Base-by-base conservation (phyloP, 495 filamentous ascomycete species). In the Apiosordaria backusii region DNA sequence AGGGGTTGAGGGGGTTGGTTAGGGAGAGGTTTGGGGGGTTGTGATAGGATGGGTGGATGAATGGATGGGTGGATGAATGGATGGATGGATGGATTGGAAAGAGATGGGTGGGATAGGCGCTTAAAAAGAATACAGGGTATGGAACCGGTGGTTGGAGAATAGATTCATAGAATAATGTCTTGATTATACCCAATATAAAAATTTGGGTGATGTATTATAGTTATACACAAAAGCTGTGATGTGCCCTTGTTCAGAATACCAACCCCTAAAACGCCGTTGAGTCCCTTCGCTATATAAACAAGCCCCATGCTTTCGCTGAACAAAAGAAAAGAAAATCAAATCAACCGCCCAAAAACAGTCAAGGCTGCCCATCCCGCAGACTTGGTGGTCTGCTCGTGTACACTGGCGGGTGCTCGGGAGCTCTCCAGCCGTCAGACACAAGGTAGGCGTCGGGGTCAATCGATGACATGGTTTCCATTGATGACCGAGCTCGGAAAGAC, bases 1-100 rank as follows among this genome's bases (percentile, higher is more conserved):
- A 83, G 45, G 88, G 86, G 84, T 64, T 92, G 68, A 84, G 76
- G 76, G 78, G 79, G 68, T 72, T 92, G 73, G 90, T 89, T 0
- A 80, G 76, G 74, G 70, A 81, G 76, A 72, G 86, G 68, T 90
- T 88, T 81, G 87, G 87, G 24, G 63, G 58, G n/a, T n/a, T n/a
- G n/a, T n/a, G n/a, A n/a, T n/a, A n/a, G n/a, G n/a, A n/a, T n/a
- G n/a, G n/a, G n/a, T n/a, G n/a, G n/a, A n/a, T n/a, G n/a, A n/a
- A n/a, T n/a, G n/a, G n/a, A n/a, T n/a, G n/a, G n/a, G n/a, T n/a
- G n/a, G n/a, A n/a, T n/a, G n/a, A n/a, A n/a, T n/a, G n/a, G n/a
- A n/a, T n/a, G n/a, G n/a, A n/a, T n/a, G n/a, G n/a, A n/a, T n/a
- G n/a, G n/a, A n/a, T n/a, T n/a, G n/a, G n/a, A n/a, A n/a, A n/a